Base-by-base conservation (phyloP, 2,329 filamentous ascomycete species). In the Pseudogymnoascus sp. region DNA sequence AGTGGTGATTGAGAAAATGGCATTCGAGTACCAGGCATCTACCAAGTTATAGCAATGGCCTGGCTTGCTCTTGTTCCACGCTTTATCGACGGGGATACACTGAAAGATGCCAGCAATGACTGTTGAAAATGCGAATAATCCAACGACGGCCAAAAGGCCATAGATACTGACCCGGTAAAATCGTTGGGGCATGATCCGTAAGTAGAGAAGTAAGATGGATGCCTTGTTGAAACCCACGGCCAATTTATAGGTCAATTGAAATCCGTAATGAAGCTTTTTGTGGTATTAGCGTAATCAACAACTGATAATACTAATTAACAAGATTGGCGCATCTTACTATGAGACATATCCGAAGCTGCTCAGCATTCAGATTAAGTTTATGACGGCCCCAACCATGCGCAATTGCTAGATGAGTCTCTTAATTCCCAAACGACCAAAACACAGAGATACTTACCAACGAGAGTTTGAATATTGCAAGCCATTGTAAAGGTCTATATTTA, bases 161-260 rank as follows among this genome's bases (percentile, higher is more conserved):
- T 59, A 64, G 16, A 63, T 62, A 41, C 38, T 18, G 8, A 41
- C 2, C 16, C 38, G 38, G 8, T 41, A 41, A 41, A 41, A 18
- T 41, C 8, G 38, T 11, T 41, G 38, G 38, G 38, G 38, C 38
- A 41, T 41, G 8, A 41, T 41, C 8, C 38, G 38, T 18, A 41
- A 18, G 9, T 41, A 41, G 16, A 41, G 38, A 41, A 41, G 38
- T 18, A 41, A 11, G 8, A 41, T 41, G 38, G 38, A 41, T 41
- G 38, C 38, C 4, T 41, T 9, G n/a, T 65, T 65, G 1, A 64
- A 25, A 1, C 61, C 64, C 14, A 65, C 63, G 18, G 63, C 43
- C 9, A 65, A 25, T 58, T 65, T 65, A 45, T 65, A 65, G 16
- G 64, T 65, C 43, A 65, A 60, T 58, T 65, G 64, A 45, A 65